Evolutionary conservation across 1,284 basidiomycete genomes (phyloP), one percentile per base, ranked within the genome.

Genomic region (Marasmius oreades): DNA sequence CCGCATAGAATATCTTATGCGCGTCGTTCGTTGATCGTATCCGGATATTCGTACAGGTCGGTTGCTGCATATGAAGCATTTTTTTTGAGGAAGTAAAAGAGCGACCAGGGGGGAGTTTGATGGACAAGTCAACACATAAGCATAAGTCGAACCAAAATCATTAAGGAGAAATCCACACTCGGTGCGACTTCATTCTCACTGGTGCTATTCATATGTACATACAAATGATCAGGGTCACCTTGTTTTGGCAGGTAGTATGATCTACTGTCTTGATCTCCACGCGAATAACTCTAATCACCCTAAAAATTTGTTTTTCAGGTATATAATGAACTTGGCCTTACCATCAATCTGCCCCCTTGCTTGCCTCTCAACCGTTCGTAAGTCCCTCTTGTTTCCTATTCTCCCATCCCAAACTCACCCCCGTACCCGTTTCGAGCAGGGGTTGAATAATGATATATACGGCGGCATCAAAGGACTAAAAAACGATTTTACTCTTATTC

Each of bases 11-110:
- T 61, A 92, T 87, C 66, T 85, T 88, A 68, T 90, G 86, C 3
- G 89, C 90, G 66, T 92, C 90, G 55, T 80, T 78, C 12, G 83
- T 85, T 20, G 88, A 88, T 63, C 88, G 84, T 63, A 91, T 89
- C 63, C 86, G 85, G 53, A 84, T 73, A 63, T 85, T 84, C 34
- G 73, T 77, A 63, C 86, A 86, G 42, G 89, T 91, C 47, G 89
- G 88, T 65, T 84, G 83, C 65, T 85, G 84, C 78, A 83, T 82
- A 53, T 62, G 63, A 44, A 59, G 59, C 59, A 63, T 66, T 50
- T 31, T 31, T n/a, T n/a, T n/a, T n/a, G 26, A 4, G 12, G 31
- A 7, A 31, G n/a, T 16, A 18, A 26, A 8, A 14, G 18, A 12
- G 20, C 8, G 14, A 20, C n/a, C 8, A n/a, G n/a, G n/a, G 22